phyloP scores from a whole-genome alignment of 257 asterid species.

The Przewalskia tangutica region DNA sequence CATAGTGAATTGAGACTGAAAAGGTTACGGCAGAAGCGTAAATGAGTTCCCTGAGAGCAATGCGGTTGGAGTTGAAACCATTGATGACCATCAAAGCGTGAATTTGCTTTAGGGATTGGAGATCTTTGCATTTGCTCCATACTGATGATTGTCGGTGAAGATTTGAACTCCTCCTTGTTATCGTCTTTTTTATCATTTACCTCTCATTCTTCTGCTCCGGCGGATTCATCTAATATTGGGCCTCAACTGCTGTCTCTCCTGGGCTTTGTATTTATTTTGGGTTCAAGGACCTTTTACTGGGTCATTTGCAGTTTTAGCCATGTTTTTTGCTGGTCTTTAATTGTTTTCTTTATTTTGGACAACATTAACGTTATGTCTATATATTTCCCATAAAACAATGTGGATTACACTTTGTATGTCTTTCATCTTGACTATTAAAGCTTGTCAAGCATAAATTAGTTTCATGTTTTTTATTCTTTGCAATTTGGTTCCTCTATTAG shows the following conservation, averaged over 20 bases:
- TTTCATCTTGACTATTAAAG: too few species aligned
- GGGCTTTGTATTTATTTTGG: not conserved
- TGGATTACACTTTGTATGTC: too few species aligned
- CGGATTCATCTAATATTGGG: not conserved
- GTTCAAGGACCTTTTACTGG: not conserved
- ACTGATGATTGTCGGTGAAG: conserved; percentile 24
- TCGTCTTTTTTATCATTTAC: conserved; percentile 35
- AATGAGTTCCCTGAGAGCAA: conserved; percentile 39
- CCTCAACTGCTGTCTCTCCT: not conserved
- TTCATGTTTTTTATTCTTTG: too few species aligned
- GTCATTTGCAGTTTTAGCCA: too few species aligned
- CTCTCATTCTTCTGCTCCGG: not conserved
- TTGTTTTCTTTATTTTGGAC: too few species aligned
- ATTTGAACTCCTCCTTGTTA: conserved; percentile 23
- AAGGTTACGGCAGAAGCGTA: conserved; percentile 27
- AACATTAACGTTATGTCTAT: too few species aligned
- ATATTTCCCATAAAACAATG: too few species aligned
- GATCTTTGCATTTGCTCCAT: conserved; percentile 43
- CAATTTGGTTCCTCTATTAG: too few species aligned
- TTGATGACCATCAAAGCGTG: conserved; percentile 36
- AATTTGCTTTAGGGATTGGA: conserved; percentile 33
- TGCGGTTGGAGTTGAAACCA: conserved; percentile 27
- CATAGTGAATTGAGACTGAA: conserved; percentile 31
- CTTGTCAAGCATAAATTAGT: too few species aligned
- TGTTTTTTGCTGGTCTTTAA: too few species aligned